Conservation (phyloP, 1,139 yeast genomes). For the Geotrichum europaeum region DNA sequence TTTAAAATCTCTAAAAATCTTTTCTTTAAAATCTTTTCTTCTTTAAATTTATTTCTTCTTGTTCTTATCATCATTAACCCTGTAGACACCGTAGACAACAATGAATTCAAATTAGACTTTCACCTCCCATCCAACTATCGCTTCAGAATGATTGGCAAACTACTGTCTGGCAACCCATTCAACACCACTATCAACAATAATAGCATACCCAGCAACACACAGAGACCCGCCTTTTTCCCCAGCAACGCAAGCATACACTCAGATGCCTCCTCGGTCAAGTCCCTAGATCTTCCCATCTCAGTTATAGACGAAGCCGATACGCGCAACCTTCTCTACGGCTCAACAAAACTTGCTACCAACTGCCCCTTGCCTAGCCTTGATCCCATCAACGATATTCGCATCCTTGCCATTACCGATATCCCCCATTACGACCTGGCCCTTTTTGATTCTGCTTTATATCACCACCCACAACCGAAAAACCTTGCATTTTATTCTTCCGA, state of each 20-base stretch:
- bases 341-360: conserved; percentile 5
- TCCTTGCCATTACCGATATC: conserved; percentile 25
- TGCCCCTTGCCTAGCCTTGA: conserved; percentile 8
- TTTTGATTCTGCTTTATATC: conserved; percentile 20
- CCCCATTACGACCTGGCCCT: conserved; percentile 23
- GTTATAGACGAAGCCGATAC: conserved; percentile 30
- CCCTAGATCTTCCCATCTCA: conserved; percentile 16
- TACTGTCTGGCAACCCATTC: conserved; percentile 1
- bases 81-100: background rate
- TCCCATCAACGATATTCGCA: conserved; percentile 24
- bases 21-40: background rate
- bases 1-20: no score
- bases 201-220: background rate
- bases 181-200: background rate
- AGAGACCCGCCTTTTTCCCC: background rate
- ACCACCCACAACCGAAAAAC: background rate
- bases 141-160: conserved; percentile 4
- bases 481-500: conserved; percentile 6
- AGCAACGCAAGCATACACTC: background rate
- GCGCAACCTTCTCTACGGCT: conserved; percentile 28
- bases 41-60: background rate
- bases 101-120: background rate
- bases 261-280: background rate
- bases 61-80: no score
- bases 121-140: background rate